Conservation (phyloP, 768 basidiomycete genomes). For the Leccinum variicolor region DNA sequence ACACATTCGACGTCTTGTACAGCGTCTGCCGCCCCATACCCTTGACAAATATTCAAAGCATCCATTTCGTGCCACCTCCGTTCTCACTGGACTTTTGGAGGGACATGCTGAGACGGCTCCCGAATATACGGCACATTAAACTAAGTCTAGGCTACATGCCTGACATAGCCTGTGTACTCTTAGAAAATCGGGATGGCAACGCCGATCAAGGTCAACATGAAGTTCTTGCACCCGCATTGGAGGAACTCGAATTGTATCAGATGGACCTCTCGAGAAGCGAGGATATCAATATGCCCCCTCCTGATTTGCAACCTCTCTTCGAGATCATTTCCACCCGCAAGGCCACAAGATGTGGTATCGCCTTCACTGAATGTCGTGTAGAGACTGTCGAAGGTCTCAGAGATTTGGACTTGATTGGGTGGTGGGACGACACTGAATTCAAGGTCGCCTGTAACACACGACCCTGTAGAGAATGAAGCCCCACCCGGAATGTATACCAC, state of each 20-base stretch:
- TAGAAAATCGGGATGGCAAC: too few relatives aligned
- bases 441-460: too few relatives aligned
- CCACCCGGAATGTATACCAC: too few relatives aligned
- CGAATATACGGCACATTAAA: too few relatives aligned
- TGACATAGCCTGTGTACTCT: too few relatives aligned
- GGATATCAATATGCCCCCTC: neutral
- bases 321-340: neutral
- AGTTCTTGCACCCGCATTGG: neutral
- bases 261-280: neutral
- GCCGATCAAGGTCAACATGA: too few relatives aligned
- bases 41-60: neutral
- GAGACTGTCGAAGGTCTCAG: neutral
- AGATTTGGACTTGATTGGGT: neutral
- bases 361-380: neutral
- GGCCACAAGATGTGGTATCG: neutral
- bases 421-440: too few relatives aligned
- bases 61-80: neutral
- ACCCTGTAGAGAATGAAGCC: too few relatives aligned
- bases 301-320: neutral
- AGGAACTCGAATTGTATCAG: neutral
- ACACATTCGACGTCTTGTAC: neutral
- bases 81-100: slow-evolving; percentile 1
- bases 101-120: too few relatives aligned
- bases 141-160: too few relatives aligned
- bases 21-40: neutral